These are phyloP conservation scores for Rhodotorula sphaerocarpa DNA, from an alignment of 768 basidiomycete species.

Conservation along the genomic window DNA sequence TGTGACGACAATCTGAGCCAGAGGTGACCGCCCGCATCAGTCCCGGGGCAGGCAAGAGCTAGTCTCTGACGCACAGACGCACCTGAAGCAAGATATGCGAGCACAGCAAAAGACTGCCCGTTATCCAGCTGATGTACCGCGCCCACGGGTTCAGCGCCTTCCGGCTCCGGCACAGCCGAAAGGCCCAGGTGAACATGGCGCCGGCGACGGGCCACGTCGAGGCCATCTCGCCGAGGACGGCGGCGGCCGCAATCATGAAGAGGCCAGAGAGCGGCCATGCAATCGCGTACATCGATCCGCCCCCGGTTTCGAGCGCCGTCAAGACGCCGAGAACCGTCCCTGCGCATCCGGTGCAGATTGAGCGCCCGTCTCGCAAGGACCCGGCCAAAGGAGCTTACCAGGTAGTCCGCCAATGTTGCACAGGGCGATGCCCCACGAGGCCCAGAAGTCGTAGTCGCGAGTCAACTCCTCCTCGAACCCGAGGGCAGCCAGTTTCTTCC, in stretches of 20 bases:
- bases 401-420: slow-evolving; percentile 34
- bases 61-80: too few species aligned
- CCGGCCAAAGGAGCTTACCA: too few species aligned
- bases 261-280: slow-evolving; percentile 39
- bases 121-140: slow-evolving; percentile 36
- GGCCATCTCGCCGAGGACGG: slow-evolving; percentile 38
- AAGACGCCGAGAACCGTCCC: slow-evolving; percentile 37
- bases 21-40: not conserved
- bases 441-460: slow-evolving; percentile 32
- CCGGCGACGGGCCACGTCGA: slow-evolving; percentile 39
- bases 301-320: slow-evolving; percentile 34
- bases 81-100: slow-evolving; percentile 36
- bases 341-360: not conserved
- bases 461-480: slow-evolving; percentile 34
- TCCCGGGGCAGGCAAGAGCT: too few species aligned
- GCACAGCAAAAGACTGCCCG: slow-evolving; percentile 34
- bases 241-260: slow-evolving; percentile 36
- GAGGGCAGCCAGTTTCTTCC: slow-evolving; percentile 25
- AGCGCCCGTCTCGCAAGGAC: too few species aligned
- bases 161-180: slow-evolving; percentile 33
- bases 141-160: slow-evolving; percentile 31
- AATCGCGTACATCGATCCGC: slow-evolving; percentile 35
- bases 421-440: slow-evolving; percentile 22
- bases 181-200: slow-evolving; percentile 39
- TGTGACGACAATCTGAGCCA: slow-evolving; percentile 29